phyloP scores from a whole-genome alignment of 306 rosid genomes.

The Glycine latifolia region DNA sequence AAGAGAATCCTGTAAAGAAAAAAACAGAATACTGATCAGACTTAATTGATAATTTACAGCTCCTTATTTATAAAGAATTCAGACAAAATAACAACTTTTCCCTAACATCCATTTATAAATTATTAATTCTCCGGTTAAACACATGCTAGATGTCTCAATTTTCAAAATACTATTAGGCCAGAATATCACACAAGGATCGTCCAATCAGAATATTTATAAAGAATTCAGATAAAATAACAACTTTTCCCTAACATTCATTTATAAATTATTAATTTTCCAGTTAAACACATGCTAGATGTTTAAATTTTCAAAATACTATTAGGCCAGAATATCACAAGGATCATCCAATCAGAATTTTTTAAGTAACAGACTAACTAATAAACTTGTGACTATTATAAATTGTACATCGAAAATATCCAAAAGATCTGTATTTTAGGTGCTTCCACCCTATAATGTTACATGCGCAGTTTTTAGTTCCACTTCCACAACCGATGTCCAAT shows the following conservation, averaged over 20 bases:
- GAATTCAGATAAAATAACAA: slow-evolving; percentile 18
- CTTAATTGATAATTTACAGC: slow-evolving; percentile 22
- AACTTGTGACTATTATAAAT: neutral
- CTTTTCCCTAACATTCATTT: neutral
- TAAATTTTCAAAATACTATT: neutral
- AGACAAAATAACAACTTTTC: neutral
- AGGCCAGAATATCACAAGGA: slow-evolving; percentile 28
- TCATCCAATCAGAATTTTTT: slow-evolving; percentile 31
- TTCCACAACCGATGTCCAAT: neutral
- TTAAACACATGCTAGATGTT: slow-evolving; percentile 29
- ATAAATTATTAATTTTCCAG: neutral
- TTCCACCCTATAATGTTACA: slow-evolving; percentile 25
- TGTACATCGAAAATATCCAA: neutral
- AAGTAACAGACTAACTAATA: neutral
- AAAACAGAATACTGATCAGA: slow-evolving; percentile 36
- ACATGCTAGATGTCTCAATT: slow-evolving; percentile 6
- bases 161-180: slow-evolving; percentile 6
- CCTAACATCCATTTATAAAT: neutral
- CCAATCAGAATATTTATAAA: slow-evolving; percentile 18
- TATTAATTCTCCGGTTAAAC: neutral
- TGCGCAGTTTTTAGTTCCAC: neutral
- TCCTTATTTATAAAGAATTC: slow-evolving; percentile 21
- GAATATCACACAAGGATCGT: slow-evolving; percentile 34
- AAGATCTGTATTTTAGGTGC: slow-evolving; percentile 20
- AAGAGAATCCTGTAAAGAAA: slow-evolving; percentile 85